Evolutionary conservation across 257 asterid genomes (phyloP), one percentile per base, ranked within the genome.

Genomic region (Salvia miltiorrhiza): DNA sequence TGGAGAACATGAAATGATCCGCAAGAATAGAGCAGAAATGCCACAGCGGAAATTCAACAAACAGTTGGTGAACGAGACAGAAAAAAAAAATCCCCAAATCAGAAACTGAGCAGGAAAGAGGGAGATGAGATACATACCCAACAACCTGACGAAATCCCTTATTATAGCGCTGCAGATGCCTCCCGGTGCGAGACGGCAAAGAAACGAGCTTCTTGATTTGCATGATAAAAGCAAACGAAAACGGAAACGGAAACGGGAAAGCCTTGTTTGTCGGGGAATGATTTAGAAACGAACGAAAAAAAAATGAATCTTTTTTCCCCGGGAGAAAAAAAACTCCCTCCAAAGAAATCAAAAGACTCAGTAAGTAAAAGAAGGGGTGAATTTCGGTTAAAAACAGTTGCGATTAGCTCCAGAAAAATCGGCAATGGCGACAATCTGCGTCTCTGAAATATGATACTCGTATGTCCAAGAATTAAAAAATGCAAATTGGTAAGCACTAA

Each of bases 91-190:
- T 0, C 26, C 50, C 67, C 67, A 53, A 14, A 19, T 17, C 20
- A 8, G 40, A 16, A n/a, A 9, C 24, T 21, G 23, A 71, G 9
- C 33, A 39, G 13, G 17, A 21, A 39, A 19, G 41, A 50, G 32
- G 32, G 10, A 72, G 48, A 76, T 39, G 10, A 72, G 48, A 76
- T 39, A 76, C 92, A n/a, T 85, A 88, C 95, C 95, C 95, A 65
- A 88, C 95, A 79, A 88, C 95, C 63, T 78, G 92, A 19, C 95
- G 92, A 70, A 80, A 76, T 16, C 93, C 95, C 68, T 84, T 78
- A 65, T 84, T 88, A 44, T 81, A 88, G 4, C 95, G 85, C 84
- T 88, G 95, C 85, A 88, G 76, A 72, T 82, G 87, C 65, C 95
- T 79, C 5, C 95, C 95, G 0, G 90, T 80, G 12, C 95, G 88